These are phyloP conservation scores for Podaxis sp. DNA, from an alignment of 768 basidiomycete genomes.

Conservation along the genomic window DNA sequence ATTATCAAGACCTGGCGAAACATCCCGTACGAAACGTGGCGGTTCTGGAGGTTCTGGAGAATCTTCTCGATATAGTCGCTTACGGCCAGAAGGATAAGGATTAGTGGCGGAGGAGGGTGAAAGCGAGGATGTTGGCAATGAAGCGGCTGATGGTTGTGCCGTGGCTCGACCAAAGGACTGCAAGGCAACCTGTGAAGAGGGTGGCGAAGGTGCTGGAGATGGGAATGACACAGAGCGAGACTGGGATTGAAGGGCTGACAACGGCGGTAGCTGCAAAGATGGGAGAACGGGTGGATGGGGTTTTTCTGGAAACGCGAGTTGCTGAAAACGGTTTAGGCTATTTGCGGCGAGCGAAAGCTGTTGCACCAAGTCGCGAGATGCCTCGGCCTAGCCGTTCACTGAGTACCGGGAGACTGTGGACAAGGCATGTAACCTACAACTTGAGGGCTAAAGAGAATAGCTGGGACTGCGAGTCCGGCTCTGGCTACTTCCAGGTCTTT, in stretches of 20 bases:
- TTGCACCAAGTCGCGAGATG: constrained; percentile 48
- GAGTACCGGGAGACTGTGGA: not conserved
- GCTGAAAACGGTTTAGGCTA: constrained; percentile 52
- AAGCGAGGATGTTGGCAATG: not conserved
- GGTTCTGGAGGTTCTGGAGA: constrained; percentile 17
- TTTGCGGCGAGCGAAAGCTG: constrained; percentile 40
- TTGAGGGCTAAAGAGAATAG: constrained; percentile 23
- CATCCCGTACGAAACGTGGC: not conserved
- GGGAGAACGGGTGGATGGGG: not conserved
- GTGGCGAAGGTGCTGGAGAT: constrained; percentile 22
- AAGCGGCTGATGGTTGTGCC: constrained; percentile 1
- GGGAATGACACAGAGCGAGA: constrained; percentile 23
- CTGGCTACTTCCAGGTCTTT: constrained; percentile 43
- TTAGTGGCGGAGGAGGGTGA: not conserved
- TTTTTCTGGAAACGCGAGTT: constrained; percentile 36
- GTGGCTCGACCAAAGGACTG: not conserved
- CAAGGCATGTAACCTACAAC: constrained; percentile 22
- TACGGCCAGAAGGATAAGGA: constrained; percentile 19
- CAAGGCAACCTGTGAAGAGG: constrained; percentile 10
- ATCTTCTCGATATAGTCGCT: constrained; percentile 29
- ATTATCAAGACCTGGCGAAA: not conserved
- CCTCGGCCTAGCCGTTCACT: constrained; percentile 35
- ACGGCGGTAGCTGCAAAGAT: constrained; percentile 10
- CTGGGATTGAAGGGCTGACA: constrained; percentile 8
- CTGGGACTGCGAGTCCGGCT: constrained; percentile 30